Percentiles rank a stretch among this genome's conserved stretches.
Evolutionary conservation across 2,329 filamentous ascomycete species (phyloP).

Genomic region (Penicillium sp.): DNA sequence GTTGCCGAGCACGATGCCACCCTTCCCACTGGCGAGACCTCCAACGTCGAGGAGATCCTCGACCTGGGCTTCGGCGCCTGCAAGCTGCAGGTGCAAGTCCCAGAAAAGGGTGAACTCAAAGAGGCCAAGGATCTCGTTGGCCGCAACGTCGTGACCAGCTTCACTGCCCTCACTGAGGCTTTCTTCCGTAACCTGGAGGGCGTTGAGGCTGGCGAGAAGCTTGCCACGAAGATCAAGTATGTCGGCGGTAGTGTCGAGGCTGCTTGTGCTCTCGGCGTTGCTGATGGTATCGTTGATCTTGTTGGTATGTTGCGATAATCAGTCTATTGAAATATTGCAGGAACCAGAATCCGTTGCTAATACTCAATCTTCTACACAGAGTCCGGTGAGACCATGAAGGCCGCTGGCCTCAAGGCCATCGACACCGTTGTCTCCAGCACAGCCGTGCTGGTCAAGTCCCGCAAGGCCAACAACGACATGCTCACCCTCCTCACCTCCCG

Average conservation of each 20-base stretch:
- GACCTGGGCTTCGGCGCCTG: constrained; percentile 88
- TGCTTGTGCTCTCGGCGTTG: constrained; percentile 90
- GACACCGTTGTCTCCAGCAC: constrained; percentile 87
- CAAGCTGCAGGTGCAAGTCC: constrained; percentile 95
- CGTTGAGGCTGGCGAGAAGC: constrained; percentile 25
- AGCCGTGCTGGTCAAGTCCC: constrained; percentile 89
- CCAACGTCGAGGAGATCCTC: constrained; percentile 78
- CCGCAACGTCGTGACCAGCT: constrained; percentile 93
- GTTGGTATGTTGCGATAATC: constrained; percentile 65
- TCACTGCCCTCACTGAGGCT: constrained; percentile 75
- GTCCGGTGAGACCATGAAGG: constrained; percentile 97
- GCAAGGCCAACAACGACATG: constrained; percentile 73
- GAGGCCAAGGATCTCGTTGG: constrained; percentile 77
- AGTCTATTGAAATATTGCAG: neutral
- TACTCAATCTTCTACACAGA: constrained; percentile 52
- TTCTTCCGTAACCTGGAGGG: constrained; percentile 81
- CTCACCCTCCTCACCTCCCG: constrained; percentile 81
- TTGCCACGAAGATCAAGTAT: constrained; percentile 87
- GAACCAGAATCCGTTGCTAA: constrained; percentile 1
- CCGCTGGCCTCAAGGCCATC: constrained; percentile 88
- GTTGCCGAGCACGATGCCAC: constrained; percentile 81
- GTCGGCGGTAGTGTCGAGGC: constrained; percentile 96
- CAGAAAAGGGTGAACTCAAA: constrained; percentile 72
- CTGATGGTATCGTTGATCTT: constrained; percentile 95
- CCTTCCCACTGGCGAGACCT: constrained; percentile 35